phyloP scores from a whole-genome alignment of 805 yeast species.

The Lachancea nothofagi region DNA sequence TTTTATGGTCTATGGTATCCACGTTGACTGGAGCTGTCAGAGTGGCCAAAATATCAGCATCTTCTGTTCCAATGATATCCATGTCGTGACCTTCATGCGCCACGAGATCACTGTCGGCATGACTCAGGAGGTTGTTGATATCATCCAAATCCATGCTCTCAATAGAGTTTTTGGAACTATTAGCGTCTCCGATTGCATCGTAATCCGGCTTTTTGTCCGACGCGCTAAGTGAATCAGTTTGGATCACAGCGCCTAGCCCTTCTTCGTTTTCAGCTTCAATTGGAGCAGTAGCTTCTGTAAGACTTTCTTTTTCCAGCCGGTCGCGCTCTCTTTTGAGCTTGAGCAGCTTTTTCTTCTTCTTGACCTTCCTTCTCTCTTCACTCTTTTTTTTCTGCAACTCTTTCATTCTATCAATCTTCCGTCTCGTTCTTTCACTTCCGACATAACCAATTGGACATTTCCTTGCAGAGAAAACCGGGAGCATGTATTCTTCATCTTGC shows the following conservation, averaged over 20 bases:
- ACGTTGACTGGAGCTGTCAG: constrained; percentile 32
- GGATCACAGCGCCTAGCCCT: not conserved
- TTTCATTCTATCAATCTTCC: constrained; percentile 33
- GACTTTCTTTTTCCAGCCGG: constrained; percentile 25
- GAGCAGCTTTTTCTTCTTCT: constrained; percentile 31
- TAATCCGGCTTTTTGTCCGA: not conserved
- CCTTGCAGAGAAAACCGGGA: constrained; percentile 26
- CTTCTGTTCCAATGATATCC: constrained; percentile 19
- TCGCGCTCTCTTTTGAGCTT: constrained; percentile 30
- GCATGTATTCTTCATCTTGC: constrained; percentile 28
- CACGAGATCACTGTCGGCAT: constrained; percentile 8
- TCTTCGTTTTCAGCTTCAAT: constrained; percentile 2
- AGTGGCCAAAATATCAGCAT: constrained; percentile 32
- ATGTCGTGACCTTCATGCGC: constrained; percentile 18
- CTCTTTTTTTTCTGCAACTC: constrained; percentile 32
- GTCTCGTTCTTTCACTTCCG: constrained; percentile 33
- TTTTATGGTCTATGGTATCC: constrained; percentile 13
- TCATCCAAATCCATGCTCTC: constrained; percentile 31
- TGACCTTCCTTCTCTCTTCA: constrained; percentile 30
- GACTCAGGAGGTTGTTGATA: constrained; percentile 25
- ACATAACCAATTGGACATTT: constrained; percentile 35
- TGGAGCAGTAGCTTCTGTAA: constrained; percentile 1
- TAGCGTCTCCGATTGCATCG: not conserved
- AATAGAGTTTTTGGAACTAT: constrained; percentile 18
- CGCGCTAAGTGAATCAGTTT: not conserved